phyloP scores from a whole-genome alignment of 345 rosid species.

The Rubroshorea leprosula region DNA sequence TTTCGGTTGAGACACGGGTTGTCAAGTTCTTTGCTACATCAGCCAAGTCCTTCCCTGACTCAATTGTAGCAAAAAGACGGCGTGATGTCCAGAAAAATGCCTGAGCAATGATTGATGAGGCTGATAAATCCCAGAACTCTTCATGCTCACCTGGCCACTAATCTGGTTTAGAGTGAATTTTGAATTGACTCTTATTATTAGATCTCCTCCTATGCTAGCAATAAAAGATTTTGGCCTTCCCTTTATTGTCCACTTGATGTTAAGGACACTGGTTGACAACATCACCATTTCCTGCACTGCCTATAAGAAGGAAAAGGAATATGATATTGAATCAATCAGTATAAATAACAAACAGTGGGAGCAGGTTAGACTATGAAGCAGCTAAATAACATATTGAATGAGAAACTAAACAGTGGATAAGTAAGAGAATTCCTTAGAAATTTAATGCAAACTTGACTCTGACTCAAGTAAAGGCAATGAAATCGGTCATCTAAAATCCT shows the following conservation, averaged over 20 bases:
- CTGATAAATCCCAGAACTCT: slow-evolving; percentile 79
- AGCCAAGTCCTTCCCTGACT: slow-evolving; percentile 58
- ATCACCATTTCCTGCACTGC: slow-evolving; percentile 79
- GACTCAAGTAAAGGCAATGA: too few relatives aligned
- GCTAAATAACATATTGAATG: too few relatives aligned
- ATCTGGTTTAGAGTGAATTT: slow-evolving; percentile 75
- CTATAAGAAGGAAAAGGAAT: slow-evolving; percentile 25
- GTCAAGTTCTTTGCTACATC: slow-evolving; percentile 44
- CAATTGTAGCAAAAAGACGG: slow-evolving; percentile 51
- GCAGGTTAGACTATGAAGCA: too few relatives aligned
- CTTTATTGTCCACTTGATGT: slow-evolving; percentile 70
- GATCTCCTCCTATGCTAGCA: slow-evolving; percentile 46
- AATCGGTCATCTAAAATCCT: too few relatives aligned
- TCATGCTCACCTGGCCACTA: slow-evolving; percentile 85
- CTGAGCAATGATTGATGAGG: slow-evolving; percentile 50
- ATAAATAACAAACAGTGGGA: too few relatives aligned
- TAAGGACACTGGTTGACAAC: slow-evolving; percentile 70
- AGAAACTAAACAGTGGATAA: too few relatives aligned
- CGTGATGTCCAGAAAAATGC: slow-evolving; percentile 84
- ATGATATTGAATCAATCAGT: background rate
- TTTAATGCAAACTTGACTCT: too few relatives aligned
- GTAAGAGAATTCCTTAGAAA: too few relatives aligned
- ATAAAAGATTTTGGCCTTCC: slow-evolving; percentile 64
- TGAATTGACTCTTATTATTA: slow-evolving; percentile 53
- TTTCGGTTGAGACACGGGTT: slow-evolving; percentile 28